Conservation (phyloP, 2,329 filamentous ascomycete genomes). For the Alternaria ventricosa region DNA sequence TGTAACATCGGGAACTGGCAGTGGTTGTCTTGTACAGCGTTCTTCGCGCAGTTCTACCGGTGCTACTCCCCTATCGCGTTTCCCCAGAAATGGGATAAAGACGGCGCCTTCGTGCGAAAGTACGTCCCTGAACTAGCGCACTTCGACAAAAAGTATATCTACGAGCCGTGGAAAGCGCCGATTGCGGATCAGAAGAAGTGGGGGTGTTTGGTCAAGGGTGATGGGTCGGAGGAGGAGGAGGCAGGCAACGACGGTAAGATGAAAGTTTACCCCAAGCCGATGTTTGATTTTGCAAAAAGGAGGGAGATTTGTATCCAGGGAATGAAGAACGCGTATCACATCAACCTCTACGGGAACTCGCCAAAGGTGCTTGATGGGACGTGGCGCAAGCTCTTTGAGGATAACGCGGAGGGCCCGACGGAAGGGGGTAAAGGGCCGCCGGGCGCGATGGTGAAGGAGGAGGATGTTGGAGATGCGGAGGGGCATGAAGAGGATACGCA, state of each 20-base stretch:
- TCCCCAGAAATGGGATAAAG: conserved; percentile 76
- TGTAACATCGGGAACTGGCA: conserved; percentile 81
- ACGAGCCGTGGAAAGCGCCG: conserved; percentile 79
- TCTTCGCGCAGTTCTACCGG: conserved; percentile 74
- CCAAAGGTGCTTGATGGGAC: conserved; percentile 66
- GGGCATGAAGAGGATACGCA: conserved; percentile 18
- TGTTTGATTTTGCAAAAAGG: conserved; percentile 75
- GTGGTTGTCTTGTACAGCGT: conserved; percentile 77
- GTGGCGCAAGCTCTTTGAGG: conserved; percentile 59
- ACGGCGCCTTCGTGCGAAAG: conserved; percentile 67
- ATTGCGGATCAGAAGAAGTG: conserved; percentile 72
- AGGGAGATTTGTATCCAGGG: conserved; percentile 68
- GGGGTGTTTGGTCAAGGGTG: conserved; percentile 65
- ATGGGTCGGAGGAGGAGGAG: conserved; percentile 37
- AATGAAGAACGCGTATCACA: conserved; percentile 73
- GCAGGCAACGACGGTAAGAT: conserved; percentile 50
- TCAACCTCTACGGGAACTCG: conserved; percentile 70
- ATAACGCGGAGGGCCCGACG: conserved; percentile 55
- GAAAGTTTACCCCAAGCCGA: conserved; percentile 71
- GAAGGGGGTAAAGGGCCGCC: conserved; percentile 48
- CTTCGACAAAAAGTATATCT: conserved; percentile 73
- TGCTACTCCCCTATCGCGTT: conserved; percentile 76
- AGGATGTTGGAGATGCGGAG: conserved; percentile 23
- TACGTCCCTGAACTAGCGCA: conserved; percentile 72
- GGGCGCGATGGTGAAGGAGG: conserved; percentile 45